A percentile compares a stretch with the other conserved stretches of the same genome.
These are phyloP conservation scores for Lecanosticta acicola DNA, from an alignment of 2,329 filamentous ascomycete genomes.

Conservation along the genomic window DNA sequence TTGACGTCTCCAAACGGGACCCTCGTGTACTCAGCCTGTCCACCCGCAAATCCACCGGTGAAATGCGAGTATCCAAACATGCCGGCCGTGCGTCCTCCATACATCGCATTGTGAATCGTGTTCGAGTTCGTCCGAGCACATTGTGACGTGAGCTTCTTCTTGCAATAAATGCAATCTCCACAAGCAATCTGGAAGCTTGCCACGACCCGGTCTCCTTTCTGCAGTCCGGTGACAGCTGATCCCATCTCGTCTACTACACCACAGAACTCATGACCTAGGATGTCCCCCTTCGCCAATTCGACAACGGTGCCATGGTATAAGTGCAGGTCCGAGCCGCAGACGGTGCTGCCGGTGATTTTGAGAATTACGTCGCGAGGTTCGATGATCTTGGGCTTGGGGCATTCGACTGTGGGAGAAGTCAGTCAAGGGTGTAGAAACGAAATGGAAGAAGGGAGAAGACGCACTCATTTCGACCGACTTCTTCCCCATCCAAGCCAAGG, in stretches of 20 bases:
- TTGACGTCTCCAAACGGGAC: conserved; percentile 79
- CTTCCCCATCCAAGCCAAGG: conserved; percentile 76
- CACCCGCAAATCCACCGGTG: conserved; percentile 79
- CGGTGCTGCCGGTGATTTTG: conserved; percentile 63
- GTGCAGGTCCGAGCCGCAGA: conserved; percentile 58
- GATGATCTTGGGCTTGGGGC: conserved; percentile 64
- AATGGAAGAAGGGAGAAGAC: conserved; percentile 16
- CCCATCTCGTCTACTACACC: conserved; percentile 46
- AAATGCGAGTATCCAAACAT: conserved; percentile 60
- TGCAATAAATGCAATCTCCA: conserved; percentile 67
- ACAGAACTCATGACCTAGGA: conserved; percentile 50
- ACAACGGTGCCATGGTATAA: conserved; percentile 47
- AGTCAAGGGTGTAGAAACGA: not conserved
- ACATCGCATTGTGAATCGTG: conserved; percentile 65
- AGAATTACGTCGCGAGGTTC: conserved; percentile 74
- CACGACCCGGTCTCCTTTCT: conserved; percentile 59
- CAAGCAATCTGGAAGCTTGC: conserved; percentile 80
- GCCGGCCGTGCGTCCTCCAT: conserved; percentile 69
- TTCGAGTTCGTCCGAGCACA: conserved; percentile 78
- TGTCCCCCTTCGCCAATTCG: conserved; percentile 48
- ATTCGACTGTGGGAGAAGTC: conserved; percentile 44
- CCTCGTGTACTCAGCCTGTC: conserved; percentile 80
- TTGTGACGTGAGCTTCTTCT: conserved; percentile 69
- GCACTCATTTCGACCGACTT: conserved; percentile 64
- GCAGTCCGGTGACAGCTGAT: conserved; percentile 38